These are phyloP conservation scores for Vaccinium darrowii DNA, from an alignment of 148 eudicot species.

Conservation along the genomic window DNA sequence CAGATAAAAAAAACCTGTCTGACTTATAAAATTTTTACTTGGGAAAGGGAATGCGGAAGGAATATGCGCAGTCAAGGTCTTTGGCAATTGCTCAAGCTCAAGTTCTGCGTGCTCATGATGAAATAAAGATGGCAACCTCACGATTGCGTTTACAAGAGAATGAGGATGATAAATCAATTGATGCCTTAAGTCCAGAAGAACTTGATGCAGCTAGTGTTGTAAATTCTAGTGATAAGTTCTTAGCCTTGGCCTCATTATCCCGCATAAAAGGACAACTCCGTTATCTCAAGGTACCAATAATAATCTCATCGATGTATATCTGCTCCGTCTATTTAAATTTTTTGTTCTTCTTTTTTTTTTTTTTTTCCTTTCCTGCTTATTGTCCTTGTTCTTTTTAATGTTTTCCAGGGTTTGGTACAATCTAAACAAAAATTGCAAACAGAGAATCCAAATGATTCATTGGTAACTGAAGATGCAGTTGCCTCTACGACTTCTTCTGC, in stretches of 20 bases:
- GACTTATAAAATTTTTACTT: background rate
- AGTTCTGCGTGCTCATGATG: slow-evolving; percentile 90
- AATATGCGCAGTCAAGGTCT: slow-evolving; percentile 83
- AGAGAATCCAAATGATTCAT: slow-evolving; percentile 20
- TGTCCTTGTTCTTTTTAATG: background rate
- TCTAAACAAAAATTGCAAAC: slow-evolving; percentile 45
- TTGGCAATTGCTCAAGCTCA: slow-evolving; percentile 89
- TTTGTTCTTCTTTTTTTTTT: background rate
- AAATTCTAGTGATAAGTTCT: slow-evolving; percentile 80
- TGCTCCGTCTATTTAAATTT: background rate
- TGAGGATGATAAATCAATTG: slow-evolving; percentile 69
- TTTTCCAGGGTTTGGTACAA: slow-evolving; percentile 65
- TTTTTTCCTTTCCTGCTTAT: background rate
- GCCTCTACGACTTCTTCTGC: slow-evolving; percentile 18
- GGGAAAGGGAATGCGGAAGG: slow-evolving; percentile 82
- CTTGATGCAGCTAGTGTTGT: slow-evolving; percentile 72
- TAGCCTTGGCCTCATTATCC: slow-evolving; percentile 57
- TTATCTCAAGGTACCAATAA: slow-evolving; percentile 66
- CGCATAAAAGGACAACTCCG: slow-evolving; percentile 87
- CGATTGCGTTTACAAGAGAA: slow-evolving; percentile 76
- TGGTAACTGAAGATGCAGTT: slow-evolving; percentile 21
- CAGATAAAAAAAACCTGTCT: too few relatives aligned
- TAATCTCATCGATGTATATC: background rate
- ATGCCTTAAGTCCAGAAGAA: slow-evolving; percentile 76
- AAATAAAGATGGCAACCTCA: slow-evolving; percentile 95